Base-by-base conservation (phyloP, 1,284 basidiomycete species). In the Microbotryum saponariae region DNA sequence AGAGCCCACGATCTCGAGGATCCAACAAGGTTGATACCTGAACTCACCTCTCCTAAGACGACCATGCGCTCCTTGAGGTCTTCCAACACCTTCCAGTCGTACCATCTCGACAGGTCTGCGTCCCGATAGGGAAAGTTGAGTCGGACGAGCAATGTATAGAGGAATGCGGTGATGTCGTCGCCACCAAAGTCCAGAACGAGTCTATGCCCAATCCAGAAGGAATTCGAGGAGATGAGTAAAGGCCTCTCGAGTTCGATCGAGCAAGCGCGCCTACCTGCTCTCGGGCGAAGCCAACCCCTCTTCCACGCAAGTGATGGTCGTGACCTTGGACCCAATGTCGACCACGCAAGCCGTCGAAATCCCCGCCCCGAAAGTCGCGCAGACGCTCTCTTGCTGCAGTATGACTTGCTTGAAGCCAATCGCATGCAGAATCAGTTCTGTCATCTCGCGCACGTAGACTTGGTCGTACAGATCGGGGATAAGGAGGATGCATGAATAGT, bases 341-440 rank as follows among this genome's bases (percentile, higher is more conserved):
- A 98, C 89, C 4, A 99, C 89, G 73, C 94, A 97, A 14, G 92
- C 93, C 66, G 85, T 88, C 0, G 89, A 91, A 61, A 97, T 86
- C 14, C 96, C 96, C 3, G 94, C 91, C 21, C 93, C 91, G 74
- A 96, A 97, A 2, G 91, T 90, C 6, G 96, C 91, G 54, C 90
- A 90, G 33, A 96, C 80, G 1, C 89, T 87, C 80, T 96, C 92
- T 88, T 94, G 91, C 75, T 93, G 89, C 16, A 87, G 83, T 69
- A 88, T 91, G 50, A 96, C 77, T 75, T 93, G 88, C 74, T 88
- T 90, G 80, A 97, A 97, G 1, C 89, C 90, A 82, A 98, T 86
- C 6, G 82, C 81, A 46, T 83, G 78, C 48, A 98, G 76, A 8
- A 97, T 76, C 18, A 97, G 77, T 67, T 88, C 82, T 16, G 85